phyloP scores from a whole-genome alignment of 2,329 filamentous ascomycete genomes.

The Colletotrichum sp. region DNA sequence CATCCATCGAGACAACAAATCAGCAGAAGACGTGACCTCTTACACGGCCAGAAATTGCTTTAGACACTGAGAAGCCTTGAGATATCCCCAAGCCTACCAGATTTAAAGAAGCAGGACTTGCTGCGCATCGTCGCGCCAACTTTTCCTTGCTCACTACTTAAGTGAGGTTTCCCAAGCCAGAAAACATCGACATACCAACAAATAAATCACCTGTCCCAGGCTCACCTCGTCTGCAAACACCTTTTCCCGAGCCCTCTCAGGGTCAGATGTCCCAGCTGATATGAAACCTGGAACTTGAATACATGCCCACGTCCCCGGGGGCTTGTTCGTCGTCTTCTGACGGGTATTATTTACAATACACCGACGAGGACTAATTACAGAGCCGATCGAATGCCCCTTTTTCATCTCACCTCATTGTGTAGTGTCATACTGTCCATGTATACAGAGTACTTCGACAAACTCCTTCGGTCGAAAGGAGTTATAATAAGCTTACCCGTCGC shows the following conservation, averaged over 20 bases:
- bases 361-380: background rate
- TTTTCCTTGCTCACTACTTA: background rate
- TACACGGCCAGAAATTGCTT: background rate
- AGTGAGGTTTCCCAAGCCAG: background rate
- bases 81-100: background rate
- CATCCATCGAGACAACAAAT: background rate
- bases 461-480: rapidly evolving
- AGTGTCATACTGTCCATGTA: rapidly evolving
- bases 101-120: background rate
- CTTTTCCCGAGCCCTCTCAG: rapidly evolving
- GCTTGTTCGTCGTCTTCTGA: background rate
- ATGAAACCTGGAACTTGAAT: background rate
- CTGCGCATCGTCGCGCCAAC: background rate
- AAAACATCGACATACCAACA: background rate
- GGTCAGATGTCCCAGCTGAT: background rate
- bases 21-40: background rate
- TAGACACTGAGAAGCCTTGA: background rate
- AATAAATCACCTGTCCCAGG: rapidly evolving
- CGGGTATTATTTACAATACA: background rate
- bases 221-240: background rate
- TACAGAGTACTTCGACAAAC: rapidly evolving
- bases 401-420: background rate
- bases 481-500: background rate
- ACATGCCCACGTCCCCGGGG: background rate
- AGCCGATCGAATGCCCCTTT: background rate